Conservation (phyloP, 202 grass and related monocot species). For the Carex arenaria region DNA sequence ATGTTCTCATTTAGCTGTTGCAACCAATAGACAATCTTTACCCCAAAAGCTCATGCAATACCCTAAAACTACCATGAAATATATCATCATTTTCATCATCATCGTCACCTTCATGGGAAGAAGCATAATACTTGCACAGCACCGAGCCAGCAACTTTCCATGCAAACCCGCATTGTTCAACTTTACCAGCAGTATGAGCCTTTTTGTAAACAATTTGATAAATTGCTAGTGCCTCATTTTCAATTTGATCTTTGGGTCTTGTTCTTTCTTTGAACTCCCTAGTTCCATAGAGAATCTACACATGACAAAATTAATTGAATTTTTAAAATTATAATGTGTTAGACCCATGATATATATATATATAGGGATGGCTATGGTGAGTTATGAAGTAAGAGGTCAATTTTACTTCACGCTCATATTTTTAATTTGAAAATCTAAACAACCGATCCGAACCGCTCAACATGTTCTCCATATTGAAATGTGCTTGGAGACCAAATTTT, state of each 20-base stretch:
- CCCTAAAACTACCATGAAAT: neutral
- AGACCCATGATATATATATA: neutral
- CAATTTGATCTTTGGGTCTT: conserved; percentile 21
- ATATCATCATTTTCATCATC: neutral
- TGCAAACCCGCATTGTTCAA: conserved; percentile 42
- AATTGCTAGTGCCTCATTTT: conserved; percentile 42
- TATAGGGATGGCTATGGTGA: no score
- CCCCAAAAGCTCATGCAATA: neutral
- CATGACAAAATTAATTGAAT: neutral
- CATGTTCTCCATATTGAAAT: no score
- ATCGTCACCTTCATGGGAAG: neutral
- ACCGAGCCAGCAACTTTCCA: conserved; percentile 59
- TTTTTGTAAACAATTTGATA: conserved; percentile 43
- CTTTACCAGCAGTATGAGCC: neutral
- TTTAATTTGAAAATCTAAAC: no score
- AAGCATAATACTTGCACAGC: conserved; percentile 33
- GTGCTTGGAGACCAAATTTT: no score
- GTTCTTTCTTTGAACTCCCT: conserved; percentile 42
- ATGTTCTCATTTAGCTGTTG: neutral
- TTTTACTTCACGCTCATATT: no score
- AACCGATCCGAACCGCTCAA: no score
- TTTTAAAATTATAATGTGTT: neutral
- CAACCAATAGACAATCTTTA: neutral
- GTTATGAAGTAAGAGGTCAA: no score
- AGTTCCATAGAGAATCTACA: conserved; percentile 39